Evolutionary conservation across 1,139 yeast species (phyloP), one percentile per base, ranked within the genome.

Genomic region (Maudiozyma humilis): DNA sequence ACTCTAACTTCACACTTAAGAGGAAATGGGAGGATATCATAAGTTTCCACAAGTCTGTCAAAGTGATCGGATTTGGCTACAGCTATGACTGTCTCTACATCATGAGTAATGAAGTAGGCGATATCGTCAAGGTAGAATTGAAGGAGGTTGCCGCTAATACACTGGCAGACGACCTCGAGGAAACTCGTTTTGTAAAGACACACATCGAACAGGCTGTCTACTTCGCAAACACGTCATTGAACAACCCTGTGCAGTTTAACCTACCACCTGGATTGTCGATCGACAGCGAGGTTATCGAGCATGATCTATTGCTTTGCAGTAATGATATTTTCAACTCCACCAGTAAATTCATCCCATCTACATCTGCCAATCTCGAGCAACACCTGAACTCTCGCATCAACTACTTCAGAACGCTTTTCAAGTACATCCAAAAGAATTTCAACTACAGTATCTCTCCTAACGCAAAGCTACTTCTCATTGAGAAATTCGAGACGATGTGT

Each of bases 141-240:
- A 34, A 51, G 2, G 27, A 23, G 27, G 27, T 23, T 10, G 27
- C 8, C 8, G 27, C 27, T 23, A 41, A 41, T 7, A 45, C 40
- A 16, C 44, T 38, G 10, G 32, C 20, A 5, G 10, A 38, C 2
- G 17, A 46, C 2, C 19, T 49, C 2, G 44, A 52, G 2, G 51
- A 52, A 14, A 51, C 69, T 2, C 63, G 70, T 5, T 68, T 78
- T 45, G 70, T 82, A 38, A 82, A 81, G 57, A 75, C 87, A 0
- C 87, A 79, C 51, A 74, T 88, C 23, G 93, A 83, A 54, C 96
- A 88, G 62, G 95, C 87, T 0, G 76, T 88, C 1, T 82, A 79
- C 54, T 69, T 70, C 44, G 63, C 67, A 2, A 58, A 59, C 3
- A 56, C 16, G 60, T 59, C 17, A 43, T 45, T 29, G 56, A 43